These are phyloP conservation scores for Lachancea mirantina DNA, from an alignment of 805 yeast species.

Conservation along the genomic window DNA sequence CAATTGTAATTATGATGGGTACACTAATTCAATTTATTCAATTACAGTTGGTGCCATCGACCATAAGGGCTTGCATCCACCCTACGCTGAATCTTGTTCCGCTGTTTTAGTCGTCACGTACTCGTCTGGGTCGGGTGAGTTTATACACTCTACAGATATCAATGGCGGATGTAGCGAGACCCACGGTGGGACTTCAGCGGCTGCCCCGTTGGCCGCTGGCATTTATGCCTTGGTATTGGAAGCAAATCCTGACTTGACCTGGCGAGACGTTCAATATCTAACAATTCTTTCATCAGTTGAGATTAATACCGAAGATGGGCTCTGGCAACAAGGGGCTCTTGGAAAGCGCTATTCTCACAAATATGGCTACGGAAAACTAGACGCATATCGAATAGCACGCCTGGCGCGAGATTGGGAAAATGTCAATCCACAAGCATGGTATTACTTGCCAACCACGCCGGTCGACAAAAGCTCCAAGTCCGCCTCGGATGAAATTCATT, in stretches of 20 bases:
- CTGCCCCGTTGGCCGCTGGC: conserved; percentile 99
- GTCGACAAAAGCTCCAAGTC: conserved; percentile 29
- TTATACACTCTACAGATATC: conserved; percentile 82
- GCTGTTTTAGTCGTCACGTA: conserved; percentile 93
- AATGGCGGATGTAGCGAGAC: conserved; percentile 55
- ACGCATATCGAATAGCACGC: conserved; percentile 68
- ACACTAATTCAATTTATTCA: conserved; percentile 90
- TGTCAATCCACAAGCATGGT: conserved; percentile 91
- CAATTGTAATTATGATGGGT: conserved; percentile 94
- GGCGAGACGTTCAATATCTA: conserved; percentile 93
- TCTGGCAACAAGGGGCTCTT: conserved; percentile 67
- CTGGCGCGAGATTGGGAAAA: conserved; percentile 69
- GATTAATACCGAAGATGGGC: conserved; percentile 57
- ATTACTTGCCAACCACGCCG: conserved; percentile 38
- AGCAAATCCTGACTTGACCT: conserved; percentile 79
- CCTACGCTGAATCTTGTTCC: conserved; percentile 85
- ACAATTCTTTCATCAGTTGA: conserved; percentile 65
- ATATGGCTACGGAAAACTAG: conserved; percentile 89
- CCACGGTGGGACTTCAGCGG: conserved; percentile 98
- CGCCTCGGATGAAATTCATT: conserved; percentile 19
- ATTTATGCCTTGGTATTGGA: conserved; percentile 74
- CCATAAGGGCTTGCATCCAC: conserved; percentile 77
- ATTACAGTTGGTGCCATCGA: conserved; percentile 94
- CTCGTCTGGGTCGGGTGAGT: conserved; percentile 84
- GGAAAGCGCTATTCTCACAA: conserved; percentile 69